Conservation (phyloP, 2,329 filamentous ascomycete genomes). For the Verticillium longisporum region DNA sequence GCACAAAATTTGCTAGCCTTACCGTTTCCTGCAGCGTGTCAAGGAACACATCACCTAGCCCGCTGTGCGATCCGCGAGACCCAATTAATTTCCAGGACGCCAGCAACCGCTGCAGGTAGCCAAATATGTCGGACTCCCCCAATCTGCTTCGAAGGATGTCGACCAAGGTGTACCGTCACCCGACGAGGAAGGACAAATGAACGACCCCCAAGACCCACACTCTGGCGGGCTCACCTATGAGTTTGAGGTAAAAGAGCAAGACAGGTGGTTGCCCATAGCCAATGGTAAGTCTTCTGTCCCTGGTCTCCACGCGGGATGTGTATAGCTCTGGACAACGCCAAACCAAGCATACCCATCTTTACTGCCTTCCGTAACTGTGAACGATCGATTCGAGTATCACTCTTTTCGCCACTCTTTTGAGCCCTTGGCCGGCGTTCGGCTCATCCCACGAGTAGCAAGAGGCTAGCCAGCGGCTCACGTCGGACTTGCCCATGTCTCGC, state of each 20-base stretch:
- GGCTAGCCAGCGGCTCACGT: background rate
- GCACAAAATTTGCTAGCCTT: constrained; percentile 46
- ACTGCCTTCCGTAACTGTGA: background rate
- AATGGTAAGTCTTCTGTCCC: constrained; percentile 76
- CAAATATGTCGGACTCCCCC: constrained; percentile 85
- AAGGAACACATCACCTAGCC: constrained; percentile 52
- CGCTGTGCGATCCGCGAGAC: constrained; percentile 46
- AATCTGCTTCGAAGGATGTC: constrained; percentile 91
- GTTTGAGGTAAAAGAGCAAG: constrained; percentile 99
- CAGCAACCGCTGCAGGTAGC: constrained; percentile 60
- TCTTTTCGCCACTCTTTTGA: constrained; percentile 6
- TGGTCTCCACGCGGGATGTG: constrained; percentile 44
- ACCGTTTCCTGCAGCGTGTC: constrained; percentile 52
- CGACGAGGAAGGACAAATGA: constrained; percentile 93
- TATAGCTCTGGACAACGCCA: background rate
- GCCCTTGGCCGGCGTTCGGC: constrained; percentile 5
- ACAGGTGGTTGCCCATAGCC: constrained; percentile 98
- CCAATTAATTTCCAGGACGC: constrained; percentile 53
- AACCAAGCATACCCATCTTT: background rate
- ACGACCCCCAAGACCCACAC: constrained; percentile 75
- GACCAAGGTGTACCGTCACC: constrained; percentile 88
- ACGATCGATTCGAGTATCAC: background rate
- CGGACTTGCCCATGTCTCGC: constrained; percentile 49
- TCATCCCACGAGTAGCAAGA: background rate
- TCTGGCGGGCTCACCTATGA: constrained; percentile 72